These are phyloP conservation scores for Wickerhamiella galacta DNA, from an alignment of 805 yeast genomes.

Conservation along the genomic window DNA sequence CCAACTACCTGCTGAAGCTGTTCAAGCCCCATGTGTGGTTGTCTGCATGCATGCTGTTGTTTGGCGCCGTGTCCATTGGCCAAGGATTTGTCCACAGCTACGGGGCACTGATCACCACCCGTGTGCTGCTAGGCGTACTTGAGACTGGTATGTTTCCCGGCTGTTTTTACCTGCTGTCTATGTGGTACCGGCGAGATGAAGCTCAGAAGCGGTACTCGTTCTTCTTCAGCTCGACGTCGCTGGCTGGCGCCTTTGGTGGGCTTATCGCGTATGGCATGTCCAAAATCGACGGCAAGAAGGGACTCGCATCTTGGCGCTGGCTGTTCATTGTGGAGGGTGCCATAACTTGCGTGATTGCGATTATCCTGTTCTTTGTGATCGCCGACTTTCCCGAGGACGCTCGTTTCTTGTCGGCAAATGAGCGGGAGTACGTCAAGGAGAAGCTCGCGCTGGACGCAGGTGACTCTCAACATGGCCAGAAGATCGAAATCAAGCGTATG, in stretches of 20 bases:
- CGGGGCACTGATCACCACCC: slow-evolving; percentile 20
- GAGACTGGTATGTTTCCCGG: slow-evolving; percentile 32
- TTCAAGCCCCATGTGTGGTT: slow-evolving; percentile 25
- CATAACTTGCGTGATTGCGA: slow-evolving; percentile 25
- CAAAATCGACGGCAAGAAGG: slow-evolving; percentile 26
- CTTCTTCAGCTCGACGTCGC: slow-evolving; percentile 24
- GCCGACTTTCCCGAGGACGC: slow-evolving; percentile 58
- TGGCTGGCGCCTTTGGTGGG: slow-evolving; percentile 25
- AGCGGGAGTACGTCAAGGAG: slow-evolving; percentile 35
- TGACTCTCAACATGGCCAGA: slow-evolving; percentile 33
- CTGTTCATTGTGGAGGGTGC: slow-evolving; percentile 40
- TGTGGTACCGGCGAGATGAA: slow-evolving; percentile 25
- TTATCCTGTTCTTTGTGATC: slow-evolving; percentile 26
- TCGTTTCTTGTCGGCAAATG: slow-evolving; percentile 33
- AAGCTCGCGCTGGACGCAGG: slow-evolving; percentile 41
- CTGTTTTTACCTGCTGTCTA: slow-evolving; percentile 19
- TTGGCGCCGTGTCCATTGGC: slow-evolving; percentile 23
- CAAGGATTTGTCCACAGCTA: slow-evolving; percentile 22
- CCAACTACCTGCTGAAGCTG: slow-evolving; percentile 21
- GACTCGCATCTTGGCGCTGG: slow-evolving; percentile 38
- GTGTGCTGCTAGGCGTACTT: slow-evolving; percentile 27
- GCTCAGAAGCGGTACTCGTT: slow-evolving; percentile 25
- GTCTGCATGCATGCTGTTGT: slow-evolving; percentile 19
- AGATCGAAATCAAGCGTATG: slow-evolving; percentile 32
- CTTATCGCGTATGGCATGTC: slow-evolving; percentile 26